Conservation (phyloP, 2,329 filamentous ascomycete species). For the Xylariaceae sp. region DNA sequence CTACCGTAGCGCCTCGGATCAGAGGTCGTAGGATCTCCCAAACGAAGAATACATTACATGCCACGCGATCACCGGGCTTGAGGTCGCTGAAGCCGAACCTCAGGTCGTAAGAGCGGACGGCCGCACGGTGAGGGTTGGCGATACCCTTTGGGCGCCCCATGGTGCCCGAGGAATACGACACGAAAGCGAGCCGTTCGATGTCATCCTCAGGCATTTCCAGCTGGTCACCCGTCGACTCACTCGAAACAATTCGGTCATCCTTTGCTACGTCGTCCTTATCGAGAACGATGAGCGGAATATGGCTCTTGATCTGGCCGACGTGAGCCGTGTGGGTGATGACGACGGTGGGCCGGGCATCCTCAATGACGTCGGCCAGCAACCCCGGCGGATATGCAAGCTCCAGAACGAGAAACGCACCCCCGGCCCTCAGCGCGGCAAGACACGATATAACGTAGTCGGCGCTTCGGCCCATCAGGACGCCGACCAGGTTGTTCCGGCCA, state of each 20-base stretch:
- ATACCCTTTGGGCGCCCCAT: slow-evolving; percentile 76
- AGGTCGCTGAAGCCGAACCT: slow-evolving; percentile 68
- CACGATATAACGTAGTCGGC: slow-evolving; percentile 77
- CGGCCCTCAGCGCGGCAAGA: slow-evolving; percentile 71
- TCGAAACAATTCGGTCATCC: slow-evolving; percentile 23
- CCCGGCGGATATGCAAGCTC: slow-evolving; percentile 74
- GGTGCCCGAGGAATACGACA: slow-evolving; percentile 76
- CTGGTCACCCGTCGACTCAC: slow-evolving; percentile 40
- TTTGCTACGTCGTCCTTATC: slow-evolving; percentile 44
- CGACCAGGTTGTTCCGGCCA: slow-evolving; percentile 67
- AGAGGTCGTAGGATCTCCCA: slow-evolving; percentile 80
- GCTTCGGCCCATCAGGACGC: slow-evolving; percentile 69
- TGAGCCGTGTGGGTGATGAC: slow-evolving; percentile 66
- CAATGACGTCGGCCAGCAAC: slow-evolving; percentile 69
- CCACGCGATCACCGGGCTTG: slow-evolving; percentile 68
- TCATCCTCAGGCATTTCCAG: slow-evolving; percentile 60
- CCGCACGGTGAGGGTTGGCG: slow-evolving; percentile 70
- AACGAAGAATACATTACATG: slow-evolving; percentile 85
- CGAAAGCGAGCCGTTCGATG: slow-evolving; percentile 69
- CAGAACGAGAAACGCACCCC: slow-evolving; percentile 74
- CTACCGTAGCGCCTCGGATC: slow-evolving; percentile 69
- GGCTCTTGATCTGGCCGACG: slow-evolving; percentile 59
- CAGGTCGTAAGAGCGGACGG: slow-evolving; percentile 69
- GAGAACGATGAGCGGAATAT: slow-evolving; percentile 60
- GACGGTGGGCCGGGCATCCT: slow-evolving; percentile 68